Evolutionary conservation across 805 yeast genomes (phyloP), one percentile per base, ranked within the genome.

Genomic region (Spathaspora girioi): DNA sequence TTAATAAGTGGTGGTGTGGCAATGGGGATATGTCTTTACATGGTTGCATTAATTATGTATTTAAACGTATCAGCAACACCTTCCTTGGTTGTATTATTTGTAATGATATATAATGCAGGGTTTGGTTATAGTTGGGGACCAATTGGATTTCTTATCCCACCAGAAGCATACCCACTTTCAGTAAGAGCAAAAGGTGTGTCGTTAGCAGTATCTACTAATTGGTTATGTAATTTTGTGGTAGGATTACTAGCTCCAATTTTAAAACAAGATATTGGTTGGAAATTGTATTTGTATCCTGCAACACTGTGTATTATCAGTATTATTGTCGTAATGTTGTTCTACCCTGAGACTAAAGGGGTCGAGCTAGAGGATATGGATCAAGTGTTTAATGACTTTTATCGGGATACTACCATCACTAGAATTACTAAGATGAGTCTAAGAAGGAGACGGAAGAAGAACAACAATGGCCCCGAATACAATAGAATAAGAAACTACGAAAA

Each of bases 81-180:
- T 20, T 60, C 65, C 50, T 46, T 69, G 50, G 78, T 73, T 19
- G 23, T 70, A 2, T 63, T 73, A 58, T 26, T 45, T 18, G 79
- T 75, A 38, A 62, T 75, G 5, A 55, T 74, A 6, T 75, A 73
- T 58, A 74, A 74, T 47, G 78, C 76, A 1, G 64, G 71, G 4
- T 74, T 74, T 58, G 79, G 79, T 4, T 74, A 65, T 58, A 69
- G 75, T 53, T 74, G 78, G 78, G 79, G 79, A 5, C 79, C 79
- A 5, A 66, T 74, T 26, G 78, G 77, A 17, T 74, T 71, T 43
- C 65, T 74, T 42, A 66, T 73, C 40, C 77, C 77, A 1, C 77
- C 78, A 1, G 79, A 74, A 54, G 76, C 71, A 41, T 70, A 65
- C 51, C 78, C 78, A 11, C 61, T 75, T 50, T 70, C 76, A 10